These are phyloP conservation scores for Colletotrichum cereale DNA, from an alignment of 2,329 filamentous ascomycete genomes.

Conservation along the genomic window DNA sequence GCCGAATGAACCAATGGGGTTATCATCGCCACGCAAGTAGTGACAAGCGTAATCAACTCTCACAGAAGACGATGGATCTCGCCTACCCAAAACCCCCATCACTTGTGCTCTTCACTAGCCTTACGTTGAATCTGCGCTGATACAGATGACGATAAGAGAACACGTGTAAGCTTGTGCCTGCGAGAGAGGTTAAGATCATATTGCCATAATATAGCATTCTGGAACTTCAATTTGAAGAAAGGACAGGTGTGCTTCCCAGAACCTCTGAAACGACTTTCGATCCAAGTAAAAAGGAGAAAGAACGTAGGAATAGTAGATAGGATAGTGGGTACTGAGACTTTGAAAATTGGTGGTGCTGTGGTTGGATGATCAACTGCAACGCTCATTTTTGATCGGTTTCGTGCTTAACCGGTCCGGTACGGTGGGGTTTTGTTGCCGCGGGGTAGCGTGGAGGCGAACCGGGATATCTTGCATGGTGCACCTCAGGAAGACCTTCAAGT, in stretches of 20 bases:
- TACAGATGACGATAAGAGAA: neutral
- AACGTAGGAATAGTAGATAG: too few species aligned
- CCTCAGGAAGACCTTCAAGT: neutral
- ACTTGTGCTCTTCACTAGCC: neutral
- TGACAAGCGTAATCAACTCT: too few species aligned
- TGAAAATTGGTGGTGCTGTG: accelerated
- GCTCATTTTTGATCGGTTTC: neutral
- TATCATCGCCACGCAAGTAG: too few species aligned
- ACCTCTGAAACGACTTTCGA: neutral
- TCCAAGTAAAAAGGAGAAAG: too few species aligned
- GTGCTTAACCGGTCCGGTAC: neutral
- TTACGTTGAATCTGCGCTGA: neutral
- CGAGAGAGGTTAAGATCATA: neutral
- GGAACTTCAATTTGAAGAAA: neutral
- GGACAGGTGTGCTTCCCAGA: neutral
- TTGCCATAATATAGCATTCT: neutral
- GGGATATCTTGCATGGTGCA: neutral
- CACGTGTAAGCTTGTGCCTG: neutral
- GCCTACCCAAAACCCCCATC: too few species aligned
- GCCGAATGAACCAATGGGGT: too few species aligned
- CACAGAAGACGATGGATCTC: too few species aligned
- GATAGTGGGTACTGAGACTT: neutral
- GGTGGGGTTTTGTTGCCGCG: neutral
- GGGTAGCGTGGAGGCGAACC: neutral
- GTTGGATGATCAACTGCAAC: neutral